A percentile compares a stretch with the other conserved stretches of the same genome.
Evolutionary conservation across 768 basidiomycete genomes (phyloP).

Genomic region (Clavaria fumosa): DNA sequence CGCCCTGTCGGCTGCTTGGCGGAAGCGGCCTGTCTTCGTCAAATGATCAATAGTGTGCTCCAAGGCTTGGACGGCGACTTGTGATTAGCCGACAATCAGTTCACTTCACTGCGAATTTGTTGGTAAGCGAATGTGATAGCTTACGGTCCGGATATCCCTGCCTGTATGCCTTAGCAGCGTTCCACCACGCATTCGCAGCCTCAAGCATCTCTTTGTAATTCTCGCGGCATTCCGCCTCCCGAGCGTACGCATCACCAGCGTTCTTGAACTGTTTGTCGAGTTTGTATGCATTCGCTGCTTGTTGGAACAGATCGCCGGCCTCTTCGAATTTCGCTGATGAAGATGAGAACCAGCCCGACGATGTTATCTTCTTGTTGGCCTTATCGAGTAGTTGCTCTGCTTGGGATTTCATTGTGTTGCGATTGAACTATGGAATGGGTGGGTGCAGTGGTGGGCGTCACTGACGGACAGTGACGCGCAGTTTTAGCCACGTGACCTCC

Average conservation of each 20-base stretch:
- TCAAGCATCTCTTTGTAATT: constrained; percentile 79
- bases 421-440: constrained; percentile 56
- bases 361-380: constrained; percentile 84
- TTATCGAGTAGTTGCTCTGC: constrained; percentile 66
- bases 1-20: constrained; percentile 95
- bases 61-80: constrained; percentile 84
- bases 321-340: constrained; percentile 80
- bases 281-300: constrained; percentile 88
- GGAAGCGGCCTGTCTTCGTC: constrained; percentile 74
- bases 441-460: constrained; percentile 10
- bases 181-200: constrained; percentile 98
- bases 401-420: constrained; percentile 67
- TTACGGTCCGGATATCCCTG: constrained; percentile 70
- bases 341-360: constrained; percentile 86
- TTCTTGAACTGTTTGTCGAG: constrained; percentile 86
- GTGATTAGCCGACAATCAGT: constrained; percentile 11
- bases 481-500: no score
- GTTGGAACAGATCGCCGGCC: constrained; percentile 88
- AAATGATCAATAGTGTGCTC: constrained; percentile 74
- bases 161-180: constrained; percentile 94
- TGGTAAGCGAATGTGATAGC: constrained; percentile 14
- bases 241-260: constrained; percentile 81
- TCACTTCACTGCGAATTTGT: background rate
- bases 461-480: background rate
- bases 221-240: constrained; percentile 91